Evolutionary conservation across 2,329 filamentous ascomycete species (phyloP), one percentile per base, ranked within the genome.

Genomic region (Penicillium sp.): DNA sequence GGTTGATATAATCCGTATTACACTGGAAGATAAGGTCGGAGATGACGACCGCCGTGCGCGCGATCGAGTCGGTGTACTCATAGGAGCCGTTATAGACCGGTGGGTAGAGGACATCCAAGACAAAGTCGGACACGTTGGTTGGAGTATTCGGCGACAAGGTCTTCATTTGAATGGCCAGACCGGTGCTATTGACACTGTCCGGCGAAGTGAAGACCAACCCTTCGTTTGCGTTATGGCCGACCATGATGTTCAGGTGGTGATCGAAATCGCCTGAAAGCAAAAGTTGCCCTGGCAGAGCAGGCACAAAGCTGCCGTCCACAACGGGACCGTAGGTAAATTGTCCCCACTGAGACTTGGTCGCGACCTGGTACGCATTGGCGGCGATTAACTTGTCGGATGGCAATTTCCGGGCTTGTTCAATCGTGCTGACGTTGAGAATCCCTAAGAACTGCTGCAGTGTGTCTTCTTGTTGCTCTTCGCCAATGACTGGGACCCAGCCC

Each of bases 1-100:
- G 76, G 62, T 79, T 77, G 23, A 85, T 71, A 63, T 79, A 83
- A 67, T 79, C 75, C 8, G 80, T 80, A 66, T 84, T 84, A 75
- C 83, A 85, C 41, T 71, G 70, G 62, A 82, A 80, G 53, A 71
- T 62, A 3, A 68, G 61, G 57, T 85, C 83, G 3, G 74, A 68
- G 51, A 79, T 65, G 3, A 77, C 67, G 1, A 79, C 66, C 19
- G 72, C 66, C 0, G 72, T 70, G 23, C 83, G 79, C 21, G 70
- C 69, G 59, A 79, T 70, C 16, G 79, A 67, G 54, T 72, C 71
- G 0, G 62, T 77, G 67, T 84, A 85, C 2, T 72, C 72, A 44
- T 78, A 72, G 16, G 69, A 73, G 43, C 81, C 82, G 38, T 75
- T 72, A 60, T 79, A 83, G 33, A 78, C 66, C 0, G 80, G 66